Conservation (phyloP, 148 eudicot genomes). For the Linanthus parryae region DNA sequence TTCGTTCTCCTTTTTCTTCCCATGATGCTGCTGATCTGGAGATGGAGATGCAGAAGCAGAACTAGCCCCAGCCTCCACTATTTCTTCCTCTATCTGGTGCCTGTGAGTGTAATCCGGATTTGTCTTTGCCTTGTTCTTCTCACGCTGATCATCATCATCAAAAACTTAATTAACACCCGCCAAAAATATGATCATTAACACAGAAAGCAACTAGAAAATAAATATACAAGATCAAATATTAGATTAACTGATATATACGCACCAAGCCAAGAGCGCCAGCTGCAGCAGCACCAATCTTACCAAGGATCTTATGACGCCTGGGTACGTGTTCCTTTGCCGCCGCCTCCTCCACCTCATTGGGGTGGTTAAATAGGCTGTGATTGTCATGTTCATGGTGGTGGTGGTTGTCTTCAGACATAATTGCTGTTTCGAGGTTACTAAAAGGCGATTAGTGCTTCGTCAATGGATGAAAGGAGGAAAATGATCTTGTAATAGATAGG, state of each 20-base stretch:
- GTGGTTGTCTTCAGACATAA: too few relatives aligned
- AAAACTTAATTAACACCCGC: background rate
- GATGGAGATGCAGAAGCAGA: background rate
- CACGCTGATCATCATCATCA: too few relatives aligned
- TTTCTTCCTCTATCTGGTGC: constrained; percentile 9
- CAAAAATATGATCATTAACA: background rate
- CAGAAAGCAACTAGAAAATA: background rate
- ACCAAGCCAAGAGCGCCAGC: constrained; percentile 35
- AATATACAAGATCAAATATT: background rate
- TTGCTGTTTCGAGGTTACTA: too few relatives aligned
- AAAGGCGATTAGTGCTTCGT: too few relatives aligned
- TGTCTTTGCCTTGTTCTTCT: constrained; percentile 4
- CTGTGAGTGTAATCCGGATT: constrained; percentile 8
- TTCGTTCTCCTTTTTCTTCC: constrained; percentile 5
- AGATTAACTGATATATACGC: background rate
- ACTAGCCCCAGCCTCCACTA: background rate
- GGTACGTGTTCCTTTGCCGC: constrained; percentile 39
- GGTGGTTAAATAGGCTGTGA: too few relatives aligned
- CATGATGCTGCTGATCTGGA: constrained; percentile 10
- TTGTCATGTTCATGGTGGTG: too few relatives aligned
- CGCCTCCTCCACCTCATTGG: too few relatives aligned
- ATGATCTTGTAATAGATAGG: too few relatives aligned
- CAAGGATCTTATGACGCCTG: constrained; percentile 21
- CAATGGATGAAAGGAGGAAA: too few relatives aligned
- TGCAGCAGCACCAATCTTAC: constrained; percentile 31